phyloP scores from a whole-genome alignment of 495 filamentous ascomycete species.

The Aspergillus conjunctus region DNA sequence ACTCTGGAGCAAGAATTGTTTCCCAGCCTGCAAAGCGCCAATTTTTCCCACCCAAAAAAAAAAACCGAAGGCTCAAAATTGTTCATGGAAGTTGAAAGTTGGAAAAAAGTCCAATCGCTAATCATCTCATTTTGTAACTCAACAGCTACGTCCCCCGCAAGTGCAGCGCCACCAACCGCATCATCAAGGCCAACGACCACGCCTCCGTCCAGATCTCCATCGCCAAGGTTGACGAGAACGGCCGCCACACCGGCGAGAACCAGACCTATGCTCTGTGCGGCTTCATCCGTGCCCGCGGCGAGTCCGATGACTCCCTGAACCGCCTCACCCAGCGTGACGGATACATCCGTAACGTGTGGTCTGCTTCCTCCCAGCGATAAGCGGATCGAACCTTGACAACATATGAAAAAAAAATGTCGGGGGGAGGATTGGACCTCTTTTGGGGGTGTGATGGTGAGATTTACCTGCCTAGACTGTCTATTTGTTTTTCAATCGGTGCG shows the following conservation, averaged over 20 bases:
- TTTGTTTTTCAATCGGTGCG: too few relatives aligned
- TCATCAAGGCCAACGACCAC: slow-evolving; percentile 99
- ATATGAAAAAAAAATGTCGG: slow-evolving; percentile 8
- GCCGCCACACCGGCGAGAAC: slow-evolving; percentile 95
- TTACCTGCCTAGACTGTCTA: too few relatives aligned
- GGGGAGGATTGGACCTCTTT: too few relatives aligned
- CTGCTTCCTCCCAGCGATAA: slow-evolving; percentile 69
- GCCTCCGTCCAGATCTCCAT: slow-evolving; percentile 87
- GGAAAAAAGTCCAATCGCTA: too few relatives aligned
- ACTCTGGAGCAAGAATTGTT: too few relatives aligned
- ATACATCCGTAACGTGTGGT: slow-evolving; percentile 95
- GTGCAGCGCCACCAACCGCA: slow-evolving; percentile 92
- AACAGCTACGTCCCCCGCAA: slow-evolving; percentile 97
- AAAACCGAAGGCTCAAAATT: not conserved
- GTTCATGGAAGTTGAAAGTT: slow-evolving; percentile 27
- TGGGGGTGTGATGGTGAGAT: slow-evolving; percentile 5
- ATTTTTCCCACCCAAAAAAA: not conserved
- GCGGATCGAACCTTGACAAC: slow-evolving; percentile 19
- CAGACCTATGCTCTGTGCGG: slow-evolving; percentile 96
- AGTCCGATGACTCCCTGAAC: slow-evolving; percentile 97
- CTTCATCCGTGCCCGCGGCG: slow-evolving; percentile 96
- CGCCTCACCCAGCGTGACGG: slow-evolving; percentile 93
- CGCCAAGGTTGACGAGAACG: slow-evolving; percentile 94
- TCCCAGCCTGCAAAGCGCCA: too few relatives aligned
- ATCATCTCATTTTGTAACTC: slow-evolving; percentile 3